Evolutionary conservation across 1,284 basidiomycete genomes (phyloP).

Genomic region (Peniophora sp.): DNA sequence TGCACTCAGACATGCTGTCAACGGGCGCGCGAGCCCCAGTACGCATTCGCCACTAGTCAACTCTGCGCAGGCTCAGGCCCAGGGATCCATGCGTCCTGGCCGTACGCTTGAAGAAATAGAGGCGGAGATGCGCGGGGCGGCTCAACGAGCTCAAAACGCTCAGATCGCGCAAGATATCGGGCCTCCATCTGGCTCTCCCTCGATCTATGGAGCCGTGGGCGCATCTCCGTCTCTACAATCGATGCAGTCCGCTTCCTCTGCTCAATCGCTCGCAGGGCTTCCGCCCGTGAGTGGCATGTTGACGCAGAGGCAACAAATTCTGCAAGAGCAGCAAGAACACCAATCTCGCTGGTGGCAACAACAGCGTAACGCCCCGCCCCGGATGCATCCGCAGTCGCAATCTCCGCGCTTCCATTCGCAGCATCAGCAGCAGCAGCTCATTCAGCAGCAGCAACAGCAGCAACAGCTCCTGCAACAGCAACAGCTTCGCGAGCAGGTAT

Average conservation of each 20-base stretch:
- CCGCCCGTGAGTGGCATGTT: neutral
- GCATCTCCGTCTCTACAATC: constrained; percentile 1
- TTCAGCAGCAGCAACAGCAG: constrained; percentile 51
- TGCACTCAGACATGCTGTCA: neutral
- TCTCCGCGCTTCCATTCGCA: constrained; percentile 59
- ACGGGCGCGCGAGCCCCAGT: neutral
- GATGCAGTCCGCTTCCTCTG: neutral
- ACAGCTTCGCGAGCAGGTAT: constrained; percentile 46
- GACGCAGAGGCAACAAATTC: constrained; percentile 12
- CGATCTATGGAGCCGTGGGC: neutral
- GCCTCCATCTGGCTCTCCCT: neutral
- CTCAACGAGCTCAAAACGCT: constrained; percentile 12
- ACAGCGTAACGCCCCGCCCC: constrained; percentile 47
- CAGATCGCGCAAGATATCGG: neutral
- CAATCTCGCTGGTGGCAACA: constrained; percentile 35
- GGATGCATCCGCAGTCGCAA: constrained; percentile 62
- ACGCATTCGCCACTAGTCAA: constrained; percentile 4
- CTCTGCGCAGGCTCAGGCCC: constrained; percentile 6
- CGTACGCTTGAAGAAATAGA: constrained; percentile 92
- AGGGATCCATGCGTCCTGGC: constrained; percentile 30
- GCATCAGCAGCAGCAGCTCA: constrained; percentile 46
- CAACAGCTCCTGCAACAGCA: constrained; percentile 51
- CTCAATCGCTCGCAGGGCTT: neutral
- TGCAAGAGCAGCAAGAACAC: constrained; percentile 19
- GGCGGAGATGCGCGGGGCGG: constrained; percentile 73